Base-by-base conservation (phyloP, 768 basidiomycete genomes). In the Gyrodon lividus region DNA sequence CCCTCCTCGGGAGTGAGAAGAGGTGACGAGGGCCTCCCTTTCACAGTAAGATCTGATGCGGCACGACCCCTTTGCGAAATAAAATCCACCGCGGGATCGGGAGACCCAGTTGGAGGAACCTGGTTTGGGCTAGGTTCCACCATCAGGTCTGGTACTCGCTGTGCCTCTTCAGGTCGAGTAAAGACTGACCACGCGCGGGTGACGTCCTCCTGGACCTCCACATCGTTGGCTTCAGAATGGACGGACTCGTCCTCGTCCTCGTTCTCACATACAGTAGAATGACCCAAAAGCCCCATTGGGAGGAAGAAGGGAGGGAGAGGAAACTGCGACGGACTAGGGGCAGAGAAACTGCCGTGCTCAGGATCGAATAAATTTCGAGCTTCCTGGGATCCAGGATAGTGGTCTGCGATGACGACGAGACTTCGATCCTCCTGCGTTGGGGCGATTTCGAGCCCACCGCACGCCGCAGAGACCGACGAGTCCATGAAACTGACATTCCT, bases 21-120 rank as follows among this genome's bases (percentile, higher is more conserved):
- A 14, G 56, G 41, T 20, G 58, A 57, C 28, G 19, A 17, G 10
- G 44, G 24, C 31, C 19, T 48, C n/a, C 54, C 58, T 52, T 58
- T 71, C 42, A 68, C 58, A 38, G 68, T 68, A 34, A 60, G 56
- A 41, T 71, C 68, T 14, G 69, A 71, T 17, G 51, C 59, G 6
- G 69, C 68, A 33, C 63, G 69, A 54, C 39, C 48, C 46, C 69
- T 55, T 54, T 55, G 59, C 14, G 35, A 40, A 16, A 52, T 42
- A 37, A 55, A 50, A 10, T 52, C 40, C 24, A 16, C 16, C 12
- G 23, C 16, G 13, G 41, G 14, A 28, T 43, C 20, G 13, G 26
- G 19, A 34, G 47, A 41, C 19, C 19, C 40, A n/a, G 43, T 33
- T 4, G 35, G 23, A 30, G 55, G 50, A 13, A 59, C 42, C 13